These are phyloP conservation scores for Yarrowia bubula DNA, from an alignment of 805 yeast genomes.

Conservation along the genomic window DNA sequence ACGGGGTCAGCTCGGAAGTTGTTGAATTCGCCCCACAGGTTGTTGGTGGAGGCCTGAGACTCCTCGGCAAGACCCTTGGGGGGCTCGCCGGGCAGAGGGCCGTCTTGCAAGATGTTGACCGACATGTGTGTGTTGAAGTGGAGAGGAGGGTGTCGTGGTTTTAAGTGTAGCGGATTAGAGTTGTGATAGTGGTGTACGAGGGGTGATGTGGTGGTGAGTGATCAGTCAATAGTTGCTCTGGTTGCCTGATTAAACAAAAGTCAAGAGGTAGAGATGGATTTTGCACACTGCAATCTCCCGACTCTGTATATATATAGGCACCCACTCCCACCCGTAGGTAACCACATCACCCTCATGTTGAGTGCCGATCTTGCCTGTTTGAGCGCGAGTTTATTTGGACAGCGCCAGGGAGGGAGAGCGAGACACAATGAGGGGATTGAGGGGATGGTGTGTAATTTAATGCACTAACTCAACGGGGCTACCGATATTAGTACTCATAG, in stretches of 20 bases:
- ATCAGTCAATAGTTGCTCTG: neutral
- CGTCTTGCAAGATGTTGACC: conserved; percentile 17
- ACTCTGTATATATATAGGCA: neutral
- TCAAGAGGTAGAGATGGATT: neutral
- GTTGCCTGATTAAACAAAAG: neutral
- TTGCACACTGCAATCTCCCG: too few relatives aligned
- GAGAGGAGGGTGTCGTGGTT: neutral
- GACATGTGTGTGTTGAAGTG: conserved; percentile 5
- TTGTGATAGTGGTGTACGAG: neutral
- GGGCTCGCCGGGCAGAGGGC: conserved; percentile 17
- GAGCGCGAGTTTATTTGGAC: conserved; percentile 17
- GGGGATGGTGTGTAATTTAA: neutral
- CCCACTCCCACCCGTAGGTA: neutral
- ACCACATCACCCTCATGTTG: neutral
- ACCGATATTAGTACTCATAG: too few relatives aligned
- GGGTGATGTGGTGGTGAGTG: neutral
- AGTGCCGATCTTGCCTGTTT: conserved; percentile 21
- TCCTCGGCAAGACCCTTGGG: conserved; percentile 17
- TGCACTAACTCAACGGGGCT: too few relatives aligned
- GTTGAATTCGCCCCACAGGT: conserved; percentile 37
- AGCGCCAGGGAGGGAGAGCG: neutral
- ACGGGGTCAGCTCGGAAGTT: conserved; percentile 43
- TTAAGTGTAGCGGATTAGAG: conserved; percentile 14
- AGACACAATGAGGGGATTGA: neutral
- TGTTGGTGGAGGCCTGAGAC: conserved; percentile 30